A percentile compares a stretch with the other conserved stretches of the same genome.
These are phyloP conservation scores for Saccharum spontaneum DNA, from an alignment of 176 grass and related monocot species.

Conservation along the genomic window DNA sequence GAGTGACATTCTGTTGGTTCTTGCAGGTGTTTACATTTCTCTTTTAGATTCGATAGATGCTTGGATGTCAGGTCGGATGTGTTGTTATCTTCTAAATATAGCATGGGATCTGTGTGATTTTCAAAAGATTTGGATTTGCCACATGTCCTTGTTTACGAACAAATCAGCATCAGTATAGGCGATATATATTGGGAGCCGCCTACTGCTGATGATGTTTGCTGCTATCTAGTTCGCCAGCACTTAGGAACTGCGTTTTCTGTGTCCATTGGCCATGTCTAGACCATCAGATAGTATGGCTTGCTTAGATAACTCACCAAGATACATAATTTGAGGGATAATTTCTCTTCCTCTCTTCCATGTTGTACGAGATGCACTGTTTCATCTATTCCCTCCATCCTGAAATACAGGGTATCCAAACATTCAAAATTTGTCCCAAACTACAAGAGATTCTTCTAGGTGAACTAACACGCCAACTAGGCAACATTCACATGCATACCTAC, in stretches of 20 bases:
- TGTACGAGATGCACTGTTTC: background rate
- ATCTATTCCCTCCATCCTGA: background rate
- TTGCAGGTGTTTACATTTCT: background rate
- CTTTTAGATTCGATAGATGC: background rate
- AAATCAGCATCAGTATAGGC: background rate
- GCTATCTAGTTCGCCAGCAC: background rate
- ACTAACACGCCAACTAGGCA: no score
- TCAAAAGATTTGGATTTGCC: background rate
- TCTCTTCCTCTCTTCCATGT: background rate
- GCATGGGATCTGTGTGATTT: background rate
- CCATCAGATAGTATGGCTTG: background rate
- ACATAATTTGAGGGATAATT: background rate
- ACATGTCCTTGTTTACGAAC: background rate
- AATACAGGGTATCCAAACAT: no score
- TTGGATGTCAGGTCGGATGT: background rate
- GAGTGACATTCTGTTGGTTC: background rate
- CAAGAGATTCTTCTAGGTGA: no score
- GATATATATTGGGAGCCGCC: background rate
- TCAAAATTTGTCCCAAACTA: no score
- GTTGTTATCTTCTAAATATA: background rate
- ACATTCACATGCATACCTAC: no score
- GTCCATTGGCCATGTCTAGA: background rate
- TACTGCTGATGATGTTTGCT: background rate
- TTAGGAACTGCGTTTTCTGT: constrained; percentile 1
- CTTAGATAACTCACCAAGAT: background rate